Percentiles rank a stretch among this genome's conserved stretches.
Conservation (phyloP, 192 early-diverging fungal genomes). For the Backusella westeae region DNA sequence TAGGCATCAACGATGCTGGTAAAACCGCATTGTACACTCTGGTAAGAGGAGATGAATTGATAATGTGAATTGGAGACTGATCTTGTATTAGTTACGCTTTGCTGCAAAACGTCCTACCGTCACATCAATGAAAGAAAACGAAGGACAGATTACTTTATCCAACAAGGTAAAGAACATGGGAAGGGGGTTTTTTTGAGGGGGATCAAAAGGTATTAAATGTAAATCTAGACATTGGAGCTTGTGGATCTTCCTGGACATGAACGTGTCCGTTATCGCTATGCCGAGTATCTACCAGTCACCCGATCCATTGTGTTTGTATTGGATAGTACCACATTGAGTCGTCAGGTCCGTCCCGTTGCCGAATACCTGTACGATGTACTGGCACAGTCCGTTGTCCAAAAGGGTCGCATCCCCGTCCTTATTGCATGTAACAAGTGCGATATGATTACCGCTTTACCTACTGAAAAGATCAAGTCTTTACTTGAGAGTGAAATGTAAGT, state of each 20-base stretch:
- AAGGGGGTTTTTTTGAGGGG: too few relatives aligned
- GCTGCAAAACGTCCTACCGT: slow-evolving; percentile 48
- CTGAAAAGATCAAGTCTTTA: slow-evolving; percentile 58
- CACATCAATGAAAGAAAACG: slow-evolving; percentile 74
- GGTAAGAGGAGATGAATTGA: slow-evolving; percentile 3
- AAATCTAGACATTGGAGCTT: slow-evolving; percentile 45
- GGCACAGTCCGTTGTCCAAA: slow-evolving; percentile 56
- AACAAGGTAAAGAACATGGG: slow-evolving; percentile 34
- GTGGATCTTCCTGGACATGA: slow-evolving; percentile 92
- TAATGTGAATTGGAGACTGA: neutral
- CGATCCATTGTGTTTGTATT: slow-evolving; percentile 77
- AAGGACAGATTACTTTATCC: slow-evolving; percentile 45
- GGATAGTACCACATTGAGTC: slow-evolving; percentile 61
- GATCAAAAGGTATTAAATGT: too few relatives aligned
- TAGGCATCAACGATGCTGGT: slow-evolving; percentile 32
- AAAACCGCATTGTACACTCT: slow-evolving; percentile 35
- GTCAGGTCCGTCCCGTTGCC: slow-evolving; percentile 57
- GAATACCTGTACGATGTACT: slow-evolving; percentile 86
- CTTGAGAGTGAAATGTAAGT: slow-evolving; percentile 80
- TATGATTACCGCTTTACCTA: slow-evolving; percentile 64
- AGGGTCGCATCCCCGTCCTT: slow-evolving; percentile 60
- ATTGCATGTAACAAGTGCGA: slow-evolving; percentile 88
- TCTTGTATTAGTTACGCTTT: slow-evolving; percentile 44
- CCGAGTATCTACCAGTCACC: slow-evolving; percentile 67
- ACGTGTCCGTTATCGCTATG: slow-evolving; percentile 70